Base-by-base conservation (phyloP, 2,329 filamentous ascomycete genomes). In the Penicillium sp. region DNA sequence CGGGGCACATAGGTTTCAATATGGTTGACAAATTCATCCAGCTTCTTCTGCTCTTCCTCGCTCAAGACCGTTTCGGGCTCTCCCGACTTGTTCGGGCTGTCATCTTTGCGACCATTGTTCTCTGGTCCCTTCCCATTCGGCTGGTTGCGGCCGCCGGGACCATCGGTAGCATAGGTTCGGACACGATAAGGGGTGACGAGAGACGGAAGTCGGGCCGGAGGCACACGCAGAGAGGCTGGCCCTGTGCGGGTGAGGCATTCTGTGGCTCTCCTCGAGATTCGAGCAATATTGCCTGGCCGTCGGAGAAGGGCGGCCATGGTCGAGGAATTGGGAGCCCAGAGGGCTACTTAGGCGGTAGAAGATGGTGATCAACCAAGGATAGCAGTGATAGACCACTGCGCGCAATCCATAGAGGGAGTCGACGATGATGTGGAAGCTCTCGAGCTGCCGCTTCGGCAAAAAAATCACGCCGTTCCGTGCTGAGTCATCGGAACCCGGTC, bases 271-370 rank as follows among this genome's bases (percentile, higher is more conserved):
- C 77, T 78, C 49, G 80, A 78, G 63, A 81, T 74, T 67, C 79
- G 77, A 70, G 80, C 79, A 65, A 86, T 71, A 67, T 80, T 78
- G 73, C 80, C 79, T 67, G 83, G 78, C 68, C 81, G 80, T 67
- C 82, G 79, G 57, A 86, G 72, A 62, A 84, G 74, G 61, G 80
- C 79, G 67, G 81, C 82, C 84, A 86, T 86, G 69, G 66, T 74
- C 70, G 66, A 67, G 61, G 61, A 61, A 57, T 53, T 50, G 54
- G 55, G 51, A 63, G 62, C 63, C 64, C 61, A 51, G 52, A 63
- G 62, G 63, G 54, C 49, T 55, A 47, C 47, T 54, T 59, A 52
- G 51, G 57, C 49, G 49, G 55, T 47, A 54, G 55, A 53, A 50
- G 47, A 42, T 42, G 53, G 52, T 55, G 34, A 51, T 57, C 55